Evolutionary conservation across 108 stramenopile genomes (phyloP).

Genomic region (Discostella stelligeroides): DNA sequence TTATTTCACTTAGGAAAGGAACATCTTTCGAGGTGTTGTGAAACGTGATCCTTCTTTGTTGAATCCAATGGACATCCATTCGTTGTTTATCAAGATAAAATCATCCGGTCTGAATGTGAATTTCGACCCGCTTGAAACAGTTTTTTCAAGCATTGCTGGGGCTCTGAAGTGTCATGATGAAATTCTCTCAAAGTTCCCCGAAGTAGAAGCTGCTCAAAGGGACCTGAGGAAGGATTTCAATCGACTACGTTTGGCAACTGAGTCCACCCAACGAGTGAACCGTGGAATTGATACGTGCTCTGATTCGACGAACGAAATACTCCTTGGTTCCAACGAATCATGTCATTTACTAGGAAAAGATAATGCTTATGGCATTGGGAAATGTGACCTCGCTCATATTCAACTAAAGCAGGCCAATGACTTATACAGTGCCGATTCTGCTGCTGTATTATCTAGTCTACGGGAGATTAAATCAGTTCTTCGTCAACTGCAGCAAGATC

Average conservation of each 20-base stretch:
- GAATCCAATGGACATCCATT: not conserved
- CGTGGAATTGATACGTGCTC: not conserved
- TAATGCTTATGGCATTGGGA: conserved; percentile 12
- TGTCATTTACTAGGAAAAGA: not conserved
- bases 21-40: too few relatives aligned
- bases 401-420: not conserved
- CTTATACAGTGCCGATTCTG: not conserved
- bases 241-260: conserved; percentile 10
- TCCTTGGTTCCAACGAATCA: not conserved
- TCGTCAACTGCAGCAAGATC: conserved; percentile 26
- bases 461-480: conserved; percentile 28
- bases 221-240: conserved; percentile 34
- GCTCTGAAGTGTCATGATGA: conserved; percentile 17
- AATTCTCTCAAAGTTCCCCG: conserved; percentile 11
- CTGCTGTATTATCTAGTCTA: conserved; percentile 7
- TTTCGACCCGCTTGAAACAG: conserved; percentile 7
- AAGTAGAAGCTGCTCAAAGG: conserved; percentile 12
- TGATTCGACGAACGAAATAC: conserved; percentile 1
- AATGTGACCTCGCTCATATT: not conserved
- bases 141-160: conserved; percentile 4
- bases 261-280: not conserved
- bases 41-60: not conserved
- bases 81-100: conserved; percentile 11
- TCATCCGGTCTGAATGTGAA: conserved; percentile 11
- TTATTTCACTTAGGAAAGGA: too few relatives aligned